These are phyloP conservation scores for Cicer yamashitae DNA, from an alignment of 306 rosid genomes.

Conservation along the genomic window DNA sequence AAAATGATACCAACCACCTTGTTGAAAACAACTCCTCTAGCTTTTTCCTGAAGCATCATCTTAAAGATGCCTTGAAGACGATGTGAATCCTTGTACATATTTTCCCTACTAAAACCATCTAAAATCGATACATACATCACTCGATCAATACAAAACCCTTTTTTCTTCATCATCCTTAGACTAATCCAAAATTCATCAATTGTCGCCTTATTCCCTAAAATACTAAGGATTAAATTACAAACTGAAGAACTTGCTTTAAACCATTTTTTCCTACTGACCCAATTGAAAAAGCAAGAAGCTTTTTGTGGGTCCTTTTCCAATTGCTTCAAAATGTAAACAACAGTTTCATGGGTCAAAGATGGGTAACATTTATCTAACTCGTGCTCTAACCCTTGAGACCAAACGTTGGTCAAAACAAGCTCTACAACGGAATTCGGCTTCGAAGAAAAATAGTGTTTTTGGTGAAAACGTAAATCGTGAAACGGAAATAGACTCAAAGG, in stretches of 20 bases:
- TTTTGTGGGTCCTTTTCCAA: slow-evolving; percentile 65
- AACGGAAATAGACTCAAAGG: slow-evolving; percentile 46
- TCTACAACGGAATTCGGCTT: slow-evolving; percentile 66
- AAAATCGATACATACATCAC: slow-evolving; percentile 56
- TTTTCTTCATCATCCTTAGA: slow-evolving; percentile 63
- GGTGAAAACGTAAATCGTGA: slow-evolving; percentile 45
- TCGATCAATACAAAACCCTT: slow-evolving; percentile 70
- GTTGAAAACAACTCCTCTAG: slow-evolving; percentile 55
- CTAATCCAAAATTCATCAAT: slow-evolving; percentile 74
- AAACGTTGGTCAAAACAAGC: slow-evolving; percentile 60
- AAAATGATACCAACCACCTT: slow-evolving; percentile 62
- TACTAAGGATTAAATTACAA: slow-evolving; percentile 67
- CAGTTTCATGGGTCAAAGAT: slow-evolving; percentile 67
- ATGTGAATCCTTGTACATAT: slow-evolving; percentile 59
- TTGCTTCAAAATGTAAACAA: slow-evolving; percentile 66
- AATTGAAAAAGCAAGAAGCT: slow-evolving; percentile 72
- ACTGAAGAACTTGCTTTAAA: slow-evolving; percentile 66
- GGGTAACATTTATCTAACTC: slow-evolving; percentile 58
- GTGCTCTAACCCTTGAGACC: slow-evolving; percentile 70
- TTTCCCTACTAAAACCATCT: slow-evolving; percentile 50
- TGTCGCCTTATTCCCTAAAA: slow-evolving; percentile 56
- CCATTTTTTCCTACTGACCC: slow-evolving; percentile 65
- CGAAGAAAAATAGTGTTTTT: slow-evolving; percentile 59
- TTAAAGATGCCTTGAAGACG: slow-evolving; percentile 60
- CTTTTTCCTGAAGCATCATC: slow-evolving; percentile 66